Conservation (phyloP, 495 filamentous ascomycete genomes). For the Haplographium delicatum region DNA sequence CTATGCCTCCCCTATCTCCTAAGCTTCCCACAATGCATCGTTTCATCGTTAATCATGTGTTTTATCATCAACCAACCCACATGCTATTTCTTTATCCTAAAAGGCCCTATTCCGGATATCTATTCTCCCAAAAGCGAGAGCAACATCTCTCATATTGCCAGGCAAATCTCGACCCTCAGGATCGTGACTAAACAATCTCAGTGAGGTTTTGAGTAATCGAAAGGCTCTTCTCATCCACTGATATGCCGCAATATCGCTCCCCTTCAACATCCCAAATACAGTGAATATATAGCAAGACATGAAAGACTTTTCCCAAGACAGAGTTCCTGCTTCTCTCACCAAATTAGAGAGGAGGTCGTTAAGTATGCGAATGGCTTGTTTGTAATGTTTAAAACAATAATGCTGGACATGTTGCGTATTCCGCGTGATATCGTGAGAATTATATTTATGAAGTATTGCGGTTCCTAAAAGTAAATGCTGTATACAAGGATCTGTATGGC, state of each 20-base stretch:
- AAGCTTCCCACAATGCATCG: no score
- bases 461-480: slow-evolving; percentile 2
- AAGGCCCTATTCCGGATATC: no score
- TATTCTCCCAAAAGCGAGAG: background rate
- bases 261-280: background rate
- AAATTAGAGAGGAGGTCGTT: background rate
- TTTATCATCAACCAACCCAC: no score
- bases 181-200: background rate
- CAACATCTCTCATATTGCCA: background rate
- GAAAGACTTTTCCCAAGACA: slow-evolving; percentile 3
- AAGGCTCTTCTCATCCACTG: background rate
- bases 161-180: background rate
- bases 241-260: background rate
- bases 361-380: slow-evolving; percentile 1
- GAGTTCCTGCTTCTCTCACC: background rate
- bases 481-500: slow-evolving; percentile 1
- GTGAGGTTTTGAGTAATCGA: background rate
- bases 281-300: slow-evolving; percentile 3
- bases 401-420: background rate
- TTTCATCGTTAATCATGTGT: no score
- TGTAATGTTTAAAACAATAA: background rate
- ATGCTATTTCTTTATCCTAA: no score
- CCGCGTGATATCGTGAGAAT: background rate
- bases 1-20: no score
- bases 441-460: slow-evolving; percentile 2